phyloP scores from a whole-genome alignment of 306 rosid species.

The Prunus kanzakura region DNA sequence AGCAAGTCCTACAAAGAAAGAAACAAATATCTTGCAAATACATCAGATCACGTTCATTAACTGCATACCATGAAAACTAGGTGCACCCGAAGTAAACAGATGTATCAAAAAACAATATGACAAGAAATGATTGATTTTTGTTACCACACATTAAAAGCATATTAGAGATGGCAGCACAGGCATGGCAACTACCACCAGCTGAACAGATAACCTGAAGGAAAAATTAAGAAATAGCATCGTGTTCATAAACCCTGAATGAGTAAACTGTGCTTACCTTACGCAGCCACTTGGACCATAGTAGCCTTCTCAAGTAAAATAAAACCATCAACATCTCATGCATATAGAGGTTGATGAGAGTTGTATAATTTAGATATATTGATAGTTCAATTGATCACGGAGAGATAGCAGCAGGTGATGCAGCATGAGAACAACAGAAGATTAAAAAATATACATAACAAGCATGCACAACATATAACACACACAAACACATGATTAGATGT shows the following conservation, averaged over 20 bases:
- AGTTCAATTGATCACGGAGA: slow-evolving; percentile 24
- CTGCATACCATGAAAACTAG: slow-evolving; percentile 19
- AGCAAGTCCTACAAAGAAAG: slow-evolving; percentile 71
- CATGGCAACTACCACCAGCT: slow-evolving; percentile 83
- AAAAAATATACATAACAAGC: neutral
- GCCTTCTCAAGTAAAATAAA: slow-evolving; percentile 57
- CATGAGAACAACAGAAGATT: slow-evolving; percentile 20
- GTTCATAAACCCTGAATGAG: slow-evolving; percentile 48
- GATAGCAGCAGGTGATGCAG: slow-evolving; percentile 41
- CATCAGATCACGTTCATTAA: slow-evolving; percentile 49
- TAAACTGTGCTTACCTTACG: slow-evolving; percentile 71
- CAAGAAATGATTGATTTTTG: slow-evolving; percentile 45
- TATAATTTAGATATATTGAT: slow-evolving; percentile 30
- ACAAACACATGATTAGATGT: neutral
- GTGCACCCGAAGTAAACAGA: slow-evolving; percentile 30
- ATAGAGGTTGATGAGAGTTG: slow-evolving; percentile 24
- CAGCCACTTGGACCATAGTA: slow-evolving; percentile 60
- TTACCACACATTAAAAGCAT: slow-evolving; percentile 92
- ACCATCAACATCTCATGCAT: slow-evolving; percentile 59
- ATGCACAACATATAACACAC: neutral
- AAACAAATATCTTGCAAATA: slow-evolving; percentile 64
- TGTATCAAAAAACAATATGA: slow-evolving; percentile 25
- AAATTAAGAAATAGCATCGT: slow-evolving; percentile 56
- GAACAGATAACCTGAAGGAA: slow-evolving; percentile 84
- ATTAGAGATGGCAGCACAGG: slow-evolving; percentile 90